Base-by-base conservation (phyloP, 768 basidiomycete species). In the Kwoniella sp. region DNA sequence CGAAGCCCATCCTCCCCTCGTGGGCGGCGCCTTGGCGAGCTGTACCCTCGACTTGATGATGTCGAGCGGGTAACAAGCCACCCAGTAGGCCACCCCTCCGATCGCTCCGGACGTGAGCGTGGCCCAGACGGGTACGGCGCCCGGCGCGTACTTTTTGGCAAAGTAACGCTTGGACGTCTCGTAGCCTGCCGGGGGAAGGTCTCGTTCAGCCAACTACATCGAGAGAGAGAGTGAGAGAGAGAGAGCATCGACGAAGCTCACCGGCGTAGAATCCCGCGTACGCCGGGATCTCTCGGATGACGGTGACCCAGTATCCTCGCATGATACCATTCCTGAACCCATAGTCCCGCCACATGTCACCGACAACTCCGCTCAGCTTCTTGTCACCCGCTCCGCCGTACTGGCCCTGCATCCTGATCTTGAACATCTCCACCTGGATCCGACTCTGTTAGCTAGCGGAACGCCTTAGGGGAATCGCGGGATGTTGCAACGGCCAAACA, bases 231-330 rank as follows among this genome's bases (percentile, higher is more conserved):
- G n/a, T n/a, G 49, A 37, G 39, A 27, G 15, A 34, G 5, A n/a
- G 32, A 32, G 28, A 19, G 31, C 17, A 36, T 7, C 22, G 9
- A 27, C n/a, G 17, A 44, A 7, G 57, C 57, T 46, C 27, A 78
- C 82, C 54, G 60, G 70, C 63, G 36, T 73, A 73, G 47, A 73
- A 87, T 83, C 87, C 90, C 27, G 92, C 91, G 69, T 96, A 96
- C 8, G 91, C 93, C 2, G 95, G 95, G 29, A 98, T 90, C 74
- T 99, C 95, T 60, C 92, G 80, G 0, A 84, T 83, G 17, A 96
- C 82, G 0, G 95, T 98, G 55, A 89, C 91, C 93, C 93, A 96
- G 71, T 90, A 98, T 1, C 95, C 95, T 17, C 95, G 79, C 92
- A 99, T 95, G 45, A 98, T 79, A 5, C 95, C 95, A 58, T 83